Conservation (phyloP, 164 flowering plant species). For the Nelumbo lutea region DNA sequence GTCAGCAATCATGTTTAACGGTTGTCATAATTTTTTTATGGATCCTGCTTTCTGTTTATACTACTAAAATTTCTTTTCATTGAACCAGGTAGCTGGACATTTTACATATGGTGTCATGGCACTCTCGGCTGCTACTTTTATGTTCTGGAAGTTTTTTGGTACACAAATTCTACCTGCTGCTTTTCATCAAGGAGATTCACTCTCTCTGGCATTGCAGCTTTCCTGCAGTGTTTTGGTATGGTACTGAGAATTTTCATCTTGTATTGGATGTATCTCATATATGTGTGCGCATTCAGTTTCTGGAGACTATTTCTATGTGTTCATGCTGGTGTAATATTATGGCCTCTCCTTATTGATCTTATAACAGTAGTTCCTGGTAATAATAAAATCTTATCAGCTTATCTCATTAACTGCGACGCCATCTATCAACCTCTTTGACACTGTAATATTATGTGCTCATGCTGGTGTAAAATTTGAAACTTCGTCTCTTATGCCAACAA, state of each 20-base stretch:
- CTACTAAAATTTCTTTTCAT: background rate
- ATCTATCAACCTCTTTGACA: no score
- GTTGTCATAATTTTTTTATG: background rate
- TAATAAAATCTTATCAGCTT: no score
- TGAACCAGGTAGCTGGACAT: slow-evolving; percentile 75
- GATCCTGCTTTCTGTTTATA: background rate
- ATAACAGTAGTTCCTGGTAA: no score
- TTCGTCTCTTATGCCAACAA: no score
- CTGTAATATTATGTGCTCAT: no score
- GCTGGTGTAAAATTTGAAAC: no score
- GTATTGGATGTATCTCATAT: background rate
- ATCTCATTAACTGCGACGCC: no score
- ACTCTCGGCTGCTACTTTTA: slow-evolving; percentile 86
- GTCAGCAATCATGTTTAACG: background rate
- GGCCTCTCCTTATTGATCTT: no score
- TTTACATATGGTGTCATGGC: slow-evolving; percentile 99
- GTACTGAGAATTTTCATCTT: background rate
- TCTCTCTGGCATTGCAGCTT: slow-evolving; percentile 94
- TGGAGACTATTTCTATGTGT: no score
- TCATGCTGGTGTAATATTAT: no score
- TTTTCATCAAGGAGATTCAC: slow-evolving; percentile 54
- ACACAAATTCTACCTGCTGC: slow-evolving; percentile 59
- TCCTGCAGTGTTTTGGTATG: slow-evolving; percentile 97
- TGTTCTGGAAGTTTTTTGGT: slow-evolving; percentile 86
- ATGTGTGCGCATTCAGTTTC: no score